Percentiles rank a stretch among this genome's conserved stretches.
Conservation (phyloP, 2,329 filamentous ascomycete genomes). For the Botrytis hyacinthi region DNA sequence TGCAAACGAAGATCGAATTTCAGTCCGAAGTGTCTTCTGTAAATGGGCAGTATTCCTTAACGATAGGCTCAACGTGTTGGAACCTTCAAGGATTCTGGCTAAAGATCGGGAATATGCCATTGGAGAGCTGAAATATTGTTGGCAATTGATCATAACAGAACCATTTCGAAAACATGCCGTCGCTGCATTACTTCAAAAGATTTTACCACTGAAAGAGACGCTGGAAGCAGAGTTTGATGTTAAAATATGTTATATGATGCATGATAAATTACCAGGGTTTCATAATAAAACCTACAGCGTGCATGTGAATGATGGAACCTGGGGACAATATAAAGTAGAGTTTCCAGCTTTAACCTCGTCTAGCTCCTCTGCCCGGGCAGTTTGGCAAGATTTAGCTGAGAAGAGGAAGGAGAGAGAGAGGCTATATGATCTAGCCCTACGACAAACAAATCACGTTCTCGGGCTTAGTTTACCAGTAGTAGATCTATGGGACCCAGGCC, state of each 20-base stretch:
- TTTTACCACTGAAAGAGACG: background rate
- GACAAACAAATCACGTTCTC: background rate
- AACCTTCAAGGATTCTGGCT: background rate
- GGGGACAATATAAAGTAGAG: background rate
- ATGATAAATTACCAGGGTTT: background rate
- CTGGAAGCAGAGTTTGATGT: background rate
- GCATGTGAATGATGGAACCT: background rate
- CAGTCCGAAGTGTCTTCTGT: fast-evolving
- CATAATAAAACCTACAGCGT: fast-evolving
- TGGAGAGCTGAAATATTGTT: too few relatives aligned
- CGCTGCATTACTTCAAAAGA: background rate
- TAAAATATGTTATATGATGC: background rate
- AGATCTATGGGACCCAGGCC: background rate
- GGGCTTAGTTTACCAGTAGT: background rate
- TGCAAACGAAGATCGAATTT: background rate
- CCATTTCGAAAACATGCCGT: background rate
- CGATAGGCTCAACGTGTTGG: background rate
- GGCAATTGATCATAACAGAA: too few relatives aligned
- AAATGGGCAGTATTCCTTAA: background rate
- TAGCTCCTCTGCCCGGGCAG: fast-evolving
- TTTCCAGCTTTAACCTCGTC: too few relatives aligned
- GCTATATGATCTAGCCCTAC: background rate
- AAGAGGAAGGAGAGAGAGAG: background rate
- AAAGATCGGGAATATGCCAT: too few relatives aligned
- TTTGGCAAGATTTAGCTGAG: background rate